Base-by-base conservation (phyloP, 371 early-diverging fungal species). In the Mucor sp. region DNA sequence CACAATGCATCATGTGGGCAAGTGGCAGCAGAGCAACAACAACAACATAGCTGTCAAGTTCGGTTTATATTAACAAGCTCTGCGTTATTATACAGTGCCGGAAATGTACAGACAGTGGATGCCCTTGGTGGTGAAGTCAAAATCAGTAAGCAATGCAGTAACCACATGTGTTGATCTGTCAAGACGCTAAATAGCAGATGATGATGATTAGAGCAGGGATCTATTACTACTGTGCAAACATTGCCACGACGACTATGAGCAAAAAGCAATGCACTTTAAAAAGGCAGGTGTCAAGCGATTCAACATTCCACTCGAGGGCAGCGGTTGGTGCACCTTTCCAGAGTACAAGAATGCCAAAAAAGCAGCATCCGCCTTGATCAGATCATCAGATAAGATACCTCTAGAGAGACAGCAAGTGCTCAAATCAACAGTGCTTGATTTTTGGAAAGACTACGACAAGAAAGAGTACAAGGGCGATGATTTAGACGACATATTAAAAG, bases 81-180 rank as follows among this genome's bases (percentile, higher is more conserved):
- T 58, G 4, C 59, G 4, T 27, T n/a, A 3, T 63, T n/a, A n/a
- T n/a, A n/a, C n/a, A 79, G 83, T 88, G n/a, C 88, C 88, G 32
- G 78, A 84, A 59, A 84, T 85, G 70, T 88, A 88, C 62, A 75
- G 88, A 17, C 85, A 79, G 19, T 77, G 77, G 73, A 85, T 88
- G 83, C 79, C 81, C 15, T 69, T 84, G 9, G 55, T 58, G 0
- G 75, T 86, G 62, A 88, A 88, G 39, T 85, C 88, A 3, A 86
- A 81, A 44, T 85, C 88, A 59, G 85, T 86, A 69, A 72, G 75
- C n/a, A n/a, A n/a, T n/a, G n/a, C n/a, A n/a, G n/a, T n/a, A n/a
- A n/a, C n/a, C n/a, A n/a, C n/a, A n/a, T n/a, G n/a, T n/a, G n/a
- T n/a, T n/a, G n/a, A n/a, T n/a, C n/a, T n/a, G n/a, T n/a, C n/a